Percentiles rank a stretch among this genome's conserved stretches.
Conservation (phyloP, 768 basidiomycete species). For the Suillus fuscotomentosus region DNA sequence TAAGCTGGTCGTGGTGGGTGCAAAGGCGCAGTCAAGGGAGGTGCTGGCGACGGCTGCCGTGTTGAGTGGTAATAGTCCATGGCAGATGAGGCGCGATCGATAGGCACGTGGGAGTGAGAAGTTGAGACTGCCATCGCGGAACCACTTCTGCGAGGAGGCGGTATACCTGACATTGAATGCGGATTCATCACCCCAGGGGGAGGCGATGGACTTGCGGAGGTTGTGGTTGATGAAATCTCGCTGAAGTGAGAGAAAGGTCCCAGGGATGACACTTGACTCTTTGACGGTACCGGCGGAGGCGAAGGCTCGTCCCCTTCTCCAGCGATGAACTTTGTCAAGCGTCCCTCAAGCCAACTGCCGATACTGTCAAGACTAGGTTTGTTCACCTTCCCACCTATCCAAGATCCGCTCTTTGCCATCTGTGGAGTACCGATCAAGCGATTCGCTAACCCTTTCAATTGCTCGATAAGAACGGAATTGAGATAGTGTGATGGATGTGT, state of each 20-base stretch:
- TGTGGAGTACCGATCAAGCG: slow-evolving; percentile 72
- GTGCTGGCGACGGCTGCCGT: slow-evolving; percentile 50
- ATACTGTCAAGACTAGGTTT: slow-evolving; percentile 92
- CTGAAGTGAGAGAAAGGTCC: slow-evolving; percentile 95
- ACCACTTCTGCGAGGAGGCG: slow-evolving; percentile 58
- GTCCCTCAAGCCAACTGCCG: slow-evolving; percentile 88
- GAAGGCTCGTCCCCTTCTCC: slow-evolving; percentile 70
- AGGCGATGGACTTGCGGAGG: slow-evolving; percentile 76
- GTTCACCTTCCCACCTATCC: slow-evolving; percentile 83
- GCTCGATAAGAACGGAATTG: slow-evolving; percentile 63
- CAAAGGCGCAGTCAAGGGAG: slow-evolving; percentile 55
- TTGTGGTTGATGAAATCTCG: slow-evolving; percentile 80
- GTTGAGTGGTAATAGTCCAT: slow-evolving; percentile 63
- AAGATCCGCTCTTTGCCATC: slow-evolving; percentile 75
- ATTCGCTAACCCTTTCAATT: slow-evolving; percentile 76
- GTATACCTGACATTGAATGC: slow-evolving; percentile 28
- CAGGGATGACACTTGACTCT: slow-evolving; percentile 43
- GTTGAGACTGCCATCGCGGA: slow-evolving; percentile 65
- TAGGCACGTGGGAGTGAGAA: slow-evolving; percentile 45
- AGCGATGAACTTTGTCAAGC: slow-evolving; percentile 92
- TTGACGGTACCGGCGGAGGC: slow-evolving; percentile 33
- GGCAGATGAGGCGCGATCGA: slow-evolving; percentile 76
- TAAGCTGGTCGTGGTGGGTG: slow-evolving; percentile 34
- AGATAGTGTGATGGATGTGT: slow-evolving; percentile 64
- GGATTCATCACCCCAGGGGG: slow-evolving; percentile 52